phyloP scores from a whole-genome alignment of 768 basidiomycete genomes.

The Calocybe indica region DNA sequence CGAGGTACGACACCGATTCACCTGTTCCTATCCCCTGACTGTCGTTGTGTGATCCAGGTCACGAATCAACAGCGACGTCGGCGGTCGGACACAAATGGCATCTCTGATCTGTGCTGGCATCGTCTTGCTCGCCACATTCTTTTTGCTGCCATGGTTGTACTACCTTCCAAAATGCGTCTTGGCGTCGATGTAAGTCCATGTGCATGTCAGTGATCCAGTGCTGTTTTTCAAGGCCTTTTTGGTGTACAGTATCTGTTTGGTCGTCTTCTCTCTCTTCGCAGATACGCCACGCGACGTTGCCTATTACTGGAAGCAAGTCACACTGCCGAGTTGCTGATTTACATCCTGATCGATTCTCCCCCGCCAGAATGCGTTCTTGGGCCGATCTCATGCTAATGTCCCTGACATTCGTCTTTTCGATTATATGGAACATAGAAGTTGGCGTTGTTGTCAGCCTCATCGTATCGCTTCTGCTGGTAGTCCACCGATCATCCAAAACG shows the following conservation, averaged over 20 bases:
- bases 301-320: slow-evolving; percentile 71
- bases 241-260: slow-evolving; percentile 62
- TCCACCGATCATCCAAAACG: slow-evolving; percentile 82
- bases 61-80: slow-evolving; percentile 86
- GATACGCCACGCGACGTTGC: slow-evolving; percentile 85
- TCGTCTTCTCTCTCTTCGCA: slow-evolving; percentile 77
- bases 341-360: neutral
- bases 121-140: slow-evolving; percentile 82
- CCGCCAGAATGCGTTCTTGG: slow-evolving; percentile 81
- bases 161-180: slow-evolving; percentile 88
- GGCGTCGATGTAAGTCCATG: slow-evolving; percentile 66
- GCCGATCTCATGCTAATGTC: slow-evolving; percentile 82
- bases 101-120: slow-evolving; percentile 70
- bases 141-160: slow-evolving; percentile 80
- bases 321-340: neutral
- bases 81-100: slow-evolving; percentile 86
- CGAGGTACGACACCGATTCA: slow-evolving; percentile 44
- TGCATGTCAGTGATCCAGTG: neutral
- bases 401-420: slow-evolving; percentile 82
- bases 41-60: slow-evolving; percentile 36
- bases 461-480: slow-evolving; percentile 83
- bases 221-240: neutral
- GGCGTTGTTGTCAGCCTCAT: slow-evolving; percentile 88
- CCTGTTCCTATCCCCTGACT: too few species aligned
- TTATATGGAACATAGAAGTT: slow-evolving; percentile 88